These are phyloP conservation scores for Candida sp. DNA, from an alignment of 1,139 yeast genomes.

Conservation along the genomic window DNA sequence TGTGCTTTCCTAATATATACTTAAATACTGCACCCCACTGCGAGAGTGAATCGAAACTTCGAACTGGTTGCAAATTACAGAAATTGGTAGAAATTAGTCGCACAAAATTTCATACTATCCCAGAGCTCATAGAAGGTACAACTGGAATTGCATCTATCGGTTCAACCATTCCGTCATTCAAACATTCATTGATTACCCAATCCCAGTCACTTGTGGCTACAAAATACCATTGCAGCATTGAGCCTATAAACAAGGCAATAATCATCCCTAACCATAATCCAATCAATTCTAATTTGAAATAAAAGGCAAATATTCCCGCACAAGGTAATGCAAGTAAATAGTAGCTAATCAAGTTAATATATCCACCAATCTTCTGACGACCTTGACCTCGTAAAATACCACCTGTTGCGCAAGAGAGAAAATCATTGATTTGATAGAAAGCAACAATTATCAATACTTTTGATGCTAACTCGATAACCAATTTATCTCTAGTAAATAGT, in stretches of 20 bases:
- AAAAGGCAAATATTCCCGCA: conserved; percentile 53
- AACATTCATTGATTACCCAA: conserved; percentile 39
- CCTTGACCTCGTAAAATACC: conserved; percentile 70
- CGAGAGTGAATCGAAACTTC: not conserved
- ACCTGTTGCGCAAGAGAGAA: conserved; percentile 50
- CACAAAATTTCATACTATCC: not conserved
- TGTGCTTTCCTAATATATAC: not conserved
- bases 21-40: not conserved
- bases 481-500: conserved; percentile 47
- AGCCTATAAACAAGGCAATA: conserved; percentile 47
- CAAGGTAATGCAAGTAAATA: conserved; percentile 58
- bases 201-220: conserved; percentile 58
- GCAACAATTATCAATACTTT: conserved; percentile 54
- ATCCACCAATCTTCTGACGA: conserved; percentile 63
- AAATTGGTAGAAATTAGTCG: too few relatives aligned
- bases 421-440: conserved; percentile 57
- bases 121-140: conserved; percentile 30
- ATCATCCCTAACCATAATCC: conserved; percentile 69
- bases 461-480: conserved; percentile 49
- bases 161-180: conserved; percentile 38
- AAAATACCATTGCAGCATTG: conserved; percentile 43
- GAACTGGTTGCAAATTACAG: not conserved
- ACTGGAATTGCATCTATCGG: conserved; percentile 28
- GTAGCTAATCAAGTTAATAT: conserved; percentile 53
- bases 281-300: conserved; percentile 36